Evolutionary conservation across 148 eudicot species (phyloP), one percentile per base, ranked within the genome.

Genomic region (Cornus kousa): DNA sequence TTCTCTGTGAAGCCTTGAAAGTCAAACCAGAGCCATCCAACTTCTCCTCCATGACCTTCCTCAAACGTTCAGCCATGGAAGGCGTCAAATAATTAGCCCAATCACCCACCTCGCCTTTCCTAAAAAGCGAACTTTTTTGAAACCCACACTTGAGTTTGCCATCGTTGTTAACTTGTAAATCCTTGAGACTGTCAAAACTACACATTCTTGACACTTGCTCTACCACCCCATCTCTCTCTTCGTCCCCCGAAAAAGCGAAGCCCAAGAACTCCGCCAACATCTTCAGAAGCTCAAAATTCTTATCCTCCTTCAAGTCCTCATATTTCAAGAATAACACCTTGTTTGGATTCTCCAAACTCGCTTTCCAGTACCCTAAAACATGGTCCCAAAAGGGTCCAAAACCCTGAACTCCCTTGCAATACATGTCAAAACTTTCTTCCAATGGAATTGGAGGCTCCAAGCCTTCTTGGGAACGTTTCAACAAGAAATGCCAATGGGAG

Each of bases 171-270:
- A 72, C 33, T 17, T 72, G 55, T 12, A 72, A 72, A 23, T 72
- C 20, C 74, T 72, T 72, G 0, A 72, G 35, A 48, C 43, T 72
- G 9, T 50, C 23, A 48, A 72, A 72, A 31, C 74, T 72, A 72
- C 74, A 72, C 32, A 72, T 37, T 55, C 74, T 43, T 1, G 74
- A 46, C 23, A 72, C 23, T 17, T 72, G 55, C 22, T 48, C n/a
- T 0, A 72, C 23, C 23, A 23, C 12, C 22, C 76, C 76, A 14
- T 55, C 66, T 33, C 24, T 74, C 66, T 74, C 76, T 22, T 74
- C 76, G 8, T 74, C 76, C 9, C 17, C 24, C 7, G 76, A 74
- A 65, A 74, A 74, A 9, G 76, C 43, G 31, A 74, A 64, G 0
- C 76, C 76, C 66, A 74, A 35, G 37, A 35, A 35, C 37, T 35